These are phyloP conservation scores for Curvularia hawaiiensis DNA, from an alignment of 2,329 filamentous ascomycete genomes.

Conservation along the genomic window DNA sequence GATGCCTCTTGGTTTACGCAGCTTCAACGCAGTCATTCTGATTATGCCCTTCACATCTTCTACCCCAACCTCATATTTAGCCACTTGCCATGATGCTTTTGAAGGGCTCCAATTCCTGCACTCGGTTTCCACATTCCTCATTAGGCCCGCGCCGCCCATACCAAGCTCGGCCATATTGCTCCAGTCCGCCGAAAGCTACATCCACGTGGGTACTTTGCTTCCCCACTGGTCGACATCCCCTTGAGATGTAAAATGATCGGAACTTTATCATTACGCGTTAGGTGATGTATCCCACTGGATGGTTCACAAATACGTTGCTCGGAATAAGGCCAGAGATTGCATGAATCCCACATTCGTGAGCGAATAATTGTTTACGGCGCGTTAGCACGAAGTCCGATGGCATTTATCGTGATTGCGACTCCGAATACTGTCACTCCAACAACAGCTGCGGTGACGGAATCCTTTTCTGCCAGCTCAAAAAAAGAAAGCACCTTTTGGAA, in stretches of 20 bases:
- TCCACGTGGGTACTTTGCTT: slow-evolving; percentile 49
- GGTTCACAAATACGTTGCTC: not conserved
- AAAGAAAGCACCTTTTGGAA: not conserved
- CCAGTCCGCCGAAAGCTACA: slow-evolving; percentile 35
- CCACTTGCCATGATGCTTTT: slow-evolving; percentile 30
- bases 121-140: slow-evolving; percentile 1
- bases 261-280: not conserved
- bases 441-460: not conserved
- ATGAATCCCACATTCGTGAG: not conserved
- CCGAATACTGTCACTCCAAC: not conserved
- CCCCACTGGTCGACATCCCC: slow-evolving; percentile 34
- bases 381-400: not conserved
- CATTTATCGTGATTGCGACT: not conserved
- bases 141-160: slow-evolving; percentile 14
- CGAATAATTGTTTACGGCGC: not conserved
- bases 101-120: slow-evolving; percentile 40
- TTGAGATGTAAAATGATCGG: slow-evolving; percentile 1
- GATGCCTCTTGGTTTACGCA: slow-evolving; percentile 29
- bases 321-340: not conserved
- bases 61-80: slow-evolving; percentile 50
- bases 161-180: slow-evolving; percentile 8
- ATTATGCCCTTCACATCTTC: slow-evolving; percentile 48
- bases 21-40: slow-evolving; percentile 51
- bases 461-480: not conserved
- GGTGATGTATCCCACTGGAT: not conserved